phyloP scores from a whole-genome alignment of 306 rosid genomes.

The Neltuma alba region DNA sequence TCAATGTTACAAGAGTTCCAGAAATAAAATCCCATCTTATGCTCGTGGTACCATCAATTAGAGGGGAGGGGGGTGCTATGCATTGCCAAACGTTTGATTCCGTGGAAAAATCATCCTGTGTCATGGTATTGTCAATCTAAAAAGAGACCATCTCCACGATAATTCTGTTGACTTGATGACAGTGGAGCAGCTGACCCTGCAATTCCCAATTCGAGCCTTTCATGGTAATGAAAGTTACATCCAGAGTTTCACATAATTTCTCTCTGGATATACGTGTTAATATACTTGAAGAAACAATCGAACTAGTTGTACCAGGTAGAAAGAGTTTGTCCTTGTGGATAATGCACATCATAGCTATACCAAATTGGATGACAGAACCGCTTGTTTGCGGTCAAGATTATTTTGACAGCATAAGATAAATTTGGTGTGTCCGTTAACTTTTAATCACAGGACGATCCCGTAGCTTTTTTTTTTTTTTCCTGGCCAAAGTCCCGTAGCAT shows the following conservation, averaged over 20 bases:
- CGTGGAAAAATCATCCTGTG: background rate
- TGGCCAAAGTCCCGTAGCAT: background rate
- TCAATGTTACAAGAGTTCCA: background rate
- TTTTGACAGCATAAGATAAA: slow-evolving; percentile 4
- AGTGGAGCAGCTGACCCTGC: background rate
- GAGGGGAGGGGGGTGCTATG: background rate
- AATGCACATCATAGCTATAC: background rate
- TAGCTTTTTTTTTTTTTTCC: too few species aligned
- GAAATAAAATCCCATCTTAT: background rate
- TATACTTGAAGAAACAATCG: background rate
- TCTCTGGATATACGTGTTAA: background rate
- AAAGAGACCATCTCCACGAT: background rate
- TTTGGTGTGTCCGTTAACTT: background rate
- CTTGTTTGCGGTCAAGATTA: background rate
- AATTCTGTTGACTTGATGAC: background rate
- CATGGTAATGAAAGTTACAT: background rate
- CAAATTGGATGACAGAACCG: background rate
- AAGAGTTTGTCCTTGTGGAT: slow-evolving; percentile 3
- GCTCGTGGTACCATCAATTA: background rate
- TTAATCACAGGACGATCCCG: background rate
- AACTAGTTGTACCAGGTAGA: background rate
- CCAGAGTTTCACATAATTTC: background rate
- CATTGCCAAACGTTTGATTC: background rate
- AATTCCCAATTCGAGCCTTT: background rate
- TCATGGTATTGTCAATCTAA: background rate